Evolutionary conservation across 805 yeast genomes (phyloP).

Genomic region (Metschnikowia rubicola): DNA sequence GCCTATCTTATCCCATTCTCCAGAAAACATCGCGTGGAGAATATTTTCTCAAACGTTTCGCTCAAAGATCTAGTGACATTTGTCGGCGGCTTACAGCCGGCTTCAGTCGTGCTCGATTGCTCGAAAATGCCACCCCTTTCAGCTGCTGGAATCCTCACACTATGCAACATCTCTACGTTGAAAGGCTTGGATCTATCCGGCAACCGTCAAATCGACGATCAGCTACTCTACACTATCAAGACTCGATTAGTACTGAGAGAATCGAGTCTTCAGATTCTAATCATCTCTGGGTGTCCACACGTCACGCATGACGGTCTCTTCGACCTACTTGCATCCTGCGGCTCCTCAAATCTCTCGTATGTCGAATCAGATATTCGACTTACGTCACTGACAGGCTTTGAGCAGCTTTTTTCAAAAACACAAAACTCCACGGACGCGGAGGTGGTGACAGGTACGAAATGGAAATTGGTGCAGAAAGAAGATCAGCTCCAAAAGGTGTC

Average conservation of each 20-base stretch:
- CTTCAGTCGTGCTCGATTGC: slow-evolving; percentile 26
- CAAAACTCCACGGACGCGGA: neutral
- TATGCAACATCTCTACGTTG: slow-evolving; percentile 27
- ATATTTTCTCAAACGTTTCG: slow-evolving; percentile 29
- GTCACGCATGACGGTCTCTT: slow-evolving; percentile 12
- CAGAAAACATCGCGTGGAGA: slow-evolving; percentile 33
- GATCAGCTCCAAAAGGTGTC: slow-evolving; percentile 11
- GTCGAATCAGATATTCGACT: slow-evolving; percentile 15
- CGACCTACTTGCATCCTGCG: slow-evolving; percentile 7
- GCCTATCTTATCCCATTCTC: slow-evolving; percentile 16
- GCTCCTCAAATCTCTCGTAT: slow-evolving; percentile 7
- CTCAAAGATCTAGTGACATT: slow-evolving; percentile 21
- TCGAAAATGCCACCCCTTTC: slow-evolving; percentile 17
- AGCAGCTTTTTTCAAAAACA: neutral
- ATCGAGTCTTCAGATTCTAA: slow-evolving; percentile 23
- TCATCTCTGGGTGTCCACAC: slow-evolving; percentile 22
- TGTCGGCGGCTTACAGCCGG: slow-evolving; percentile 17
- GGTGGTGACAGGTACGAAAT: slow-evolving; percentile 22
- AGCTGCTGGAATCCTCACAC: slow-evolving; percentile 22
- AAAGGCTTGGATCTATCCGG: slow-evolving; percentile 33
- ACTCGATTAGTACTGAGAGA: slow-evolving; percentile 16
- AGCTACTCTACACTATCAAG: slow-evolving; percentile 24
- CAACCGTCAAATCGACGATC: slow-evolving; percentile 28
- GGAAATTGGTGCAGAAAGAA: slow-evolving; percentile 17
- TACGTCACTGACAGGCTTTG: slow-evolving; percentile 2